Evolutionary conservation across 495 filamentous ascomycete species (phyloP).

Genomic region (Neurospora cerealis): DNA sequence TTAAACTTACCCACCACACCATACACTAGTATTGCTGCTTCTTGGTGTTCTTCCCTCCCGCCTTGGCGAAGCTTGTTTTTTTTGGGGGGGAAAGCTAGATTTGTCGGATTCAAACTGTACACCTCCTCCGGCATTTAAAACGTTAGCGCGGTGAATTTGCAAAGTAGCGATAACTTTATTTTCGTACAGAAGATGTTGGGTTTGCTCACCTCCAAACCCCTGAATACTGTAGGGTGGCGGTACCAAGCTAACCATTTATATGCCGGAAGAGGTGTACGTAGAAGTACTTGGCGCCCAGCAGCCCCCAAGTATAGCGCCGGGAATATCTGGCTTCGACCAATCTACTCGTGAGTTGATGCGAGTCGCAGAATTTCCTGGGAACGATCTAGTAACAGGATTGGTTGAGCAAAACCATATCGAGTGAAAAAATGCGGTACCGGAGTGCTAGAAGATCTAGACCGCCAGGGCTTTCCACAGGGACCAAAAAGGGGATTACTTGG

Average conservation of each 20-base stretch:
- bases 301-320: neutral
- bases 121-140: too few relatives aligned
- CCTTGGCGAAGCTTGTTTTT: neutral
- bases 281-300: neutral
- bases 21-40: neutral
- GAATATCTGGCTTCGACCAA: neutral
- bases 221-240: too few relatives aligned
- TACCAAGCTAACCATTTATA: too few relatives aligned
- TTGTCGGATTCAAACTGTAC: neutral
- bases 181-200: too few relatives aligned
- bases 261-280: neutral
- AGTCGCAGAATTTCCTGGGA: neutral
- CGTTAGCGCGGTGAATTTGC: too few relatives aligned
- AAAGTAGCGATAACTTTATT: too few relatives aligned
- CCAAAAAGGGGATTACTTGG: neutral
- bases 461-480: neutral
- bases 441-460: neutral
- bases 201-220: too few relatives aligned
- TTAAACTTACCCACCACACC: too few relatives aligned
- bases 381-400: neutral
- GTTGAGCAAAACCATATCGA: neutral
- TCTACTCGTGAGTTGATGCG: neutral
- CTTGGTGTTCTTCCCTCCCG: neutral
- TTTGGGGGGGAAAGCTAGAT: neutral
- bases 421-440: neutral